Percentiles rank a stretch among this genome's conserved stretches.
These are phyloP conservation scores for Alternaria ventricosa DNA, from an alignment of 2,329 filamentous ascomycete genomes.

Conservation along the genomic window DNA sequence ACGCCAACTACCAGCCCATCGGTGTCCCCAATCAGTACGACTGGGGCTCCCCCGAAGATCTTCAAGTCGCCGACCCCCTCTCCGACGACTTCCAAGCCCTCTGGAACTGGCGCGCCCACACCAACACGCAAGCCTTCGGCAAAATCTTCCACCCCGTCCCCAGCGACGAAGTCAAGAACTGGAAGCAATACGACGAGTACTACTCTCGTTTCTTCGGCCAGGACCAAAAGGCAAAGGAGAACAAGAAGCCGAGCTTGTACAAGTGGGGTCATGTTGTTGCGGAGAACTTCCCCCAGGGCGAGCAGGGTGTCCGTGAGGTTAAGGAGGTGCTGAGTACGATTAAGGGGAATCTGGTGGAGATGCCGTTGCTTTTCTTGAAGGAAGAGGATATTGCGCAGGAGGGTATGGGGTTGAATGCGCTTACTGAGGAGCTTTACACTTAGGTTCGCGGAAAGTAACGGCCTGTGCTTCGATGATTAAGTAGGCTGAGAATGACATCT, in stretches of 20 bases:
- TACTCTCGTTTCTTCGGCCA: constrained; percentile 69
- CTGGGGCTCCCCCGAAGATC: constrained; percentile 55
- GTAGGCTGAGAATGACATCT: neutral
- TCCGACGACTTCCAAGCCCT: constrained; percentile 70
- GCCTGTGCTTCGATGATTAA: neutral
- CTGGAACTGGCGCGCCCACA: constrained; percentile 75
- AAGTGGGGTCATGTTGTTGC: constrained; percentile 85
- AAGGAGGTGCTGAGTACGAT: constrained; percentile 76
- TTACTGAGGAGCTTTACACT: constrained; percentile 58
- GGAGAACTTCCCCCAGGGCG: constrained; percentile 54
- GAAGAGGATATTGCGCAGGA: constrained; percentile 87
- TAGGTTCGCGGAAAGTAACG: constrained; percentile 19
- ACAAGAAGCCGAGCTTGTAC: constrained; percentile 64
- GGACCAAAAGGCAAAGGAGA: constrained; percentile 50
- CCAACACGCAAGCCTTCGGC: constrained; percentile 81
- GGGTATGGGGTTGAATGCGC: constrained; percentile 65
- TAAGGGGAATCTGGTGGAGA: constrained; percentile 72
- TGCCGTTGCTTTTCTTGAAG: constrained; percentile 87
- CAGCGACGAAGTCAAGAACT: constrained; percentile 70
- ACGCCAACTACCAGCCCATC: constrained; percentile 65
- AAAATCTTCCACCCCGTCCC: constrained; percentile 83
- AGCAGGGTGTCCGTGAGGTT: constrained; percentile 53
- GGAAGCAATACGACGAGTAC: constrained; percentile 76
- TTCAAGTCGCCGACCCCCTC: constrained; percentile 75
- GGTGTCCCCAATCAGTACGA: constrained; percentile 62